Evolutionary conservation across 352 stramenopile genomes (phyloP), one percentile per base, ranked within the genome.

Genomic region (Pythium graminicola): DNA sequence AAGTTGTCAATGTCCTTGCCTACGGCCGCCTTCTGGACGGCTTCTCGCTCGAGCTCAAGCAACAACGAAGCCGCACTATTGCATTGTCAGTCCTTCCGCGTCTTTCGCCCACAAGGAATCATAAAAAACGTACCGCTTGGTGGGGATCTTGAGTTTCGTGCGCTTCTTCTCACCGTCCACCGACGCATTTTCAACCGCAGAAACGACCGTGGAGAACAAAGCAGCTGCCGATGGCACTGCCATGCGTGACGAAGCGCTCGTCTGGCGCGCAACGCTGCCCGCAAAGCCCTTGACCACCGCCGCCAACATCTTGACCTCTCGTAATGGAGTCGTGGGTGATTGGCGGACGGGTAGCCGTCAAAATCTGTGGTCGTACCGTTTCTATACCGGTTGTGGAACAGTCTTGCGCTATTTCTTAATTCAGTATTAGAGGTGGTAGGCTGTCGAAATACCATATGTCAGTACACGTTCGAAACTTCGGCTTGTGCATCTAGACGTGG

Each of bases 111-210:
- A n/a, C n/a, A n/a, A n/a, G n/a, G n/a, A n/a, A n/a, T n/a, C n/a
- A n/a, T n/a, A n/a, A n/a, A n/a, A 19, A 4, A 46, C 62, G 35
- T 36, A 79, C 69, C 79, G 68, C 57, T 89, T 89, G 44, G 75
- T 87, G 19, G 79, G 76, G 57, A 85, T 84, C 60, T 89, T 89
- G 57, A 89, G 79, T 62, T 89, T 89, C n/a, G 64, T 76, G 54
- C 66, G 71, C 65, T 81, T 81, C 46, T 51, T 60, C 36, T 69
- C 47, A 40, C 8, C 36, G 13, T 62, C 29, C 36, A 35, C 46
- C 19, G 62, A n/a, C 13, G 55, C 42, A 17, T 7, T 39, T 22
- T 51, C 43, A 3, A 52, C 27, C 19, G 48, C 39, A 9, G 60
- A 24, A 14, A 51, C 45, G 26, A 70, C 60, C 26, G 69, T 67